These are phyloP conservation scores for Candida namnaoensis DNA, from an alignment of 805 yeast genomes.

Conservation along the genomic window DNA sequence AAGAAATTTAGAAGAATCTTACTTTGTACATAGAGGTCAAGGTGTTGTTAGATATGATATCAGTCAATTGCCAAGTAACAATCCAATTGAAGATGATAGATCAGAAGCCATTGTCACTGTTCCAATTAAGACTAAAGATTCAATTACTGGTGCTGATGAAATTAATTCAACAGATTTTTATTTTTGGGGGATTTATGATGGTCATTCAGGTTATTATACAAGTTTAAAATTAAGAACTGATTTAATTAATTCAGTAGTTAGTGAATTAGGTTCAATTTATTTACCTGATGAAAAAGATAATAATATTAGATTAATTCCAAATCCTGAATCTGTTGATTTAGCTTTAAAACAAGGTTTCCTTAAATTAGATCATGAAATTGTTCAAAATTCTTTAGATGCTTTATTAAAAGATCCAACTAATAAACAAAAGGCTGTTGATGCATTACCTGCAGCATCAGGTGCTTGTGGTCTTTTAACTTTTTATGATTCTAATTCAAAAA, in stretches of 20 bases:
- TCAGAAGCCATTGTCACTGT: conserved; percentile 74
- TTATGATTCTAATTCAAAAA: conserved; percentile 67
- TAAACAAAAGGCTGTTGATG: conserved; percentile 42
- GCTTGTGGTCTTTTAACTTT: conserved; percentile 87
- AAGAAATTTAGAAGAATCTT: conserved; percentile 73
- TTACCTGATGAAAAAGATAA: conserved; percentile 38
- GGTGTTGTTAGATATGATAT: conserved; percentile 88
- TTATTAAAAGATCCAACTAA: conserved; percentile 61
- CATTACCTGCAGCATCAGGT: conserved; percentile 92
- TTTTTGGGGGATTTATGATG: conserved; percentile 94
- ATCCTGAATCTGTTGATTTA: conserved; percentile 60
- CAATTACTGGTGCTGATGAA: conserved; percentile 11
- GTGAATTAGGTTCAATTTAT: conserved; percentile 61
- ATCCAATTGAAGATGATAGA: conserved; percentile 92
- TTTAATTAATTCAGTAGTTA: conserved; percentile 67
- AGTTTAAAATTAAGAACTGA: conserved; percentile 77
- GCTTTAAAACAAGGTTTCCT: conserved; percentile 79
- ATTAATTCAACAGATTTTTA: conserved; percentile 65
- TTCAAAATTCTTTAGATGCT: conserved; percentile 61
- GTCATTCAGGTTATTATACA: conserved; percentile 96
- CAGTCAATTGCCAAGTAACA: conserved; percentile 82
- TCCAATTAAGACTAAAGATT: conserved; percentile 30
- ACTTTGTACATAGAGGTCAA: conserved; percentile 69
- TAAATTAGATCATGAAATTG: conserved; percentile 80
- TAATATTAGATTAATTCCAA: conserved; percentile 51